Evolutionary conservation across 164 flowering plant species (phyloP), one percentile per base, ranked within the genome.

Genomic region (Nymphaea colorata): DNA sequence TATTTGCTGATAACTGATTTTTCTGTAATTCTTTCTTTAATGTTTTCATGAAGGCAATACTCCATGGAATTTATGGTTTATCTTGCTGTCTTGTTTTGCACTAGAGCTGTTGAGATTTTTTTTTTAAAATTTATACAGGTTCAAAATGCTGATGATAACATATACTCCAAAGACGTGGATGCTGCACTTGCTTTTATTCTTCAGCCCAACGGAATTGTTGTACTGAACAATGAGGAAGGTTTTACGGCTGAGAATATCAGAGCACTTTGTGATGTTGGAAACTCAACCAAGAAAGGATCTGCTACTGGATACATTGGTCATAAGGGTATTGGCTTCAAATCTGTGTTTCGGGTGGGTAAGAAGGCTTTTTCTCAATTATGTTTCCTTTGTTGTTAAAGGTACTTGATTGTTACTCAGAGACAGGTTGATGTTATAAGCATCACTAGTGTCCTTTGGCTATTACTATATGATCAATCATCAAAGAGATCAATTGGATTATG

Each of bases 221-320:
- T 94, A 64, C 68, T 94, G 44, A 94, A 94, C 68, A 94, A 91
- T 74, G 99, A 94, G 79, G 76, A 42, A 59, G 99, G 99, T 15
- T 94, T 94, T 79, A 80, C 91, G 65, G 81, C 85, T 70, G 75
- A 85, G 67, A 86, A 94, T 77, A 91, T 94, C 67, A 86, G 82
- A 81, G 99, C 99, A 57, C 96, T 94, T 55, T 91, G 99, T 81
- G 99, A 94, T 82, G 88, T 94, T 75, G 99, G 96, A 65, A 89
- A 79, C 73, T 94, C 99, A 43, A 94, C 99, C 43, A 94, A 94
- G 67, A 88, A 82, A 70, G 96, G 87, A 63, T 79, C 81, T 64
- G 71, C 65, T 76, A 79, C 88, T 74, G 99, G 97, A 76, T 91
- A 91, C 71, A 91, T 94, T 67, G 99, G 99, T 66, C 82, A 86